Base-by-base conservation (phyloP, 495 filamentous ascomycete species). In the Neurospora sp. region DNA sequence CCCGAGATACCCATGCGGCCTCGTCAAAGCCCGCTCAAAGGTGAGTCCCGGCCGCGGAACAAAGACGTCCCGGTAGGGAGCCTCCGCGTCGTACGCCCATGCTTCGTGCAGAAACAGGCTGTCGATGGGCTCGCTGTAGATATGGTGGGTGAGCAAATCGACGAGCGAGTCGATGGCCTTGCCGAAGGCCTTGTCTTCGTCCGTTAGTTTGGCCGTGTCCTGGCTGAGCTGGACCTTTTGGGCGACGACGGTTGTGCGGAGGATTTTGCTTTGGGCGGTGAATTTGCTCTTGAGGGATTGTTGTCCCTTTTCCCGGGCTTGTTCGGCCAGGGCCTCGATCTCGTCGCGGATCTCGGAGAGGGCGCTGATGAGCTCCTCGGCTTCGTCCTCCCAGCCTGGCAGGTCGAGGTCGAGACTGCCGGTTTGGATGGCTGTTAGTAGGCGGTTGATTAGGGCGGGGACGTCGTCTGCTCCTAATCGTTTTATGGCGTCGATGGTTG, bases 151-250 rank as follows among this genome's bases (percentile, higher is more conserved):
- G 2, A 95, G 77, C 2, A 86, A 77, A 3, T 84, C 83, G 62
- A 88, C 80, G n/a, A 95, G 84, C 6, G 83, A 82, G 78, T 93
- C 87, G 12, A 97, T 85, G 6, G 96, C 80, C n/a, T 86, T 80
- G 18, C 94, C 93, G 81, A 95, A 98, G 10, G 87, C 87, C 49
- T 88, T 85, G 76, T 96, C 93, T 72, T 92, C 84, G n/a, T 91
- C 84, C 0, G 93, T 91, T 12, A 98, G 83, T 31, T 87, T 85
- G 1, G 93, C 88, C 74, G 91, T 92, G 76, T 93, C 91, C 76
- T 91, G 93, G 81, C 91, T 96, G 62, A 99, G 85, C 77, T 92
- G 91, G 9, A 98, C 92, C 75, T 92, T 93, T 77, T 97, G 93
- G 69, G 93, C 92, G 31, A 97, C 89, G 20, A 97, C 90, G 0